These are phyloP conservation scores for Chalciporus piperatus DNA, from an alignment of 768 basidiomycete genomes.

Conservation along the genomic window DNA sequence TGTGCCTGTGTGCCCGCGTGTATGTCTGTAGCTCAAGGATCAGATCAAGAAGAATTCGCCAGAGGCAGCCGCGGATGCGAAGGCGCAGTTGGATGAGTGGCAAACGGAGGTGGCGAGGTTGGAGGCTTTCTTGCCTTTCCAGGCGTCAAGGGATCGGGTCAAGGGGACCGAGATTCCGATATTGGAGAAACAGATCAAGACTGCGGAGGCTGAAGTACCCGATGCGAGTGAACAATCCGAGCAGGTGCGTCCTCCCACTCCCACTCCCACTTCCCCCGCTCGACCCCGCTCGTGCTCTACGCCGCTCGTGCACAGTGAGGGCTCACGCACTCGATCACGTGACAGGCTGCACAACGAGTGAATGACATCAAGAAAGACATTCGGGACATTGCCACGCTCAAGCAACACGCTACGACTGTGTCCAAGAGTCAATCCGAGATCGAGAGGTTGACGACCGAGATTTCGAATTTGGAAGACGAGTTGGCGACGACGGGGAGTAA, in stretches of 20 bases:
- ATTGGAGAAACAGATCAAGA: conserved; percentile 59
- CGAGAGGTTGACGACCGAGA: conserved; percentile 58
- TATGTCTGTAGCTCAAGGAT: conserved; percentile 51
- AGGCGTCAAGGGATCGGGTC: conserved; percentile 53
- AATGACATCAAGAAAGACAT: conserved; percentile 54
- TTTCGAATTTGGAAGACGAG: conserved; percentile 61
- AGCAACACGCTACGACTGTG: conserved; percentile 59
- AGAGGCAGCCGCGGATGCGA: conserved; percentile 34
- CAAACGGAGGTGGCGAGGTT: conserved; percentile 51
- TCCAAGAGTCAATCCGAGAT: conserved; percentile 58
- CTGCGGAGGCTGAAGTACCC: conserved; percentile 54
- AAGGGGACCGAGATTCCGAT: conserved; percentile 61
- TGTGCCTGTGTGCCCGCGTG: too few relatives aligned
- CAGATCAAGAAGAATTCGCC: conserved; percentile 57
- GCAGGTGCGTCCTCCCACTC: conserved; percentile 42
- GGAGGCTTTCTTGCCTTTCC: conserved; percentile 57
- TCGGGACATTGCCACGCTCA: conserved; percentile 57
- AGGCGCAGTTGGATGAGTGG: conserved; percentile 53
- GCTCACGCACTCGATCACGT: background rate
- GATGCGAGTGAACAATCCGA: conserved; percentile 53
- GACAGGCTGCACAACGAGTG: conserved; percentile 52
- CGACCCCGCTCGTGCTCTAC: too few relatives aligned
- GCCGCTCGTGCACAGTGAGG: too few relatives aligned
- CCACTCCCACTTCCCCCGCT: background rate
- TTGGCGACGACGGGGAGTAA: conserved; percentile 70